Base-by-base conservation (phyloP, 352 stramenopile species). In the Phytophthora ramorum region DNA sequence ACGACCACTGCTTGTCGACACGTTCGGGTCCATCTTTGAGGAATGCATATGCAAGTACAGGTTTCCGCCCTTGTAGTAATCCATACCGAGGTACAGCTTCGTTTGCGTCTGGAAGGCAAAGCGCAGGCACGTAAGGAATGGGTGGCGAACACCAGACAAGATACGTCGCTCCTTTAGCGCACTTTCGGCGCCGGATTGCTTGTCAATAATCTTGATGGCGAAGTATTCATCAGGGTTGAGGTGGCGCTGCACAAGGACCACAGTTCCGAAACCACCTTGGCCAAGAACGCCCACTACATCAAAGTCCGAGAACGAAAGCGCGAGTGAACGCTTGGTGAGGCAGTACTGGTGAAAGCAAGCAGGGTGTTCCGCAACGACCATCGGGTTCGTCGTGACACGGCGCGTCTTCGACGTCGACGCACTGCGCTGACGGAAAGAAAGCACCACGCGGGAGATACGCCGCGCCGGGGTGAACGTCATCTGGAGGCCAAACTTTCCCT, bases 11-110 rank as follows among this genome's bases (percentile, higher is more conserved):
- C 83, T 92, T 43, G 76, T 92, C 52, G 82, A 90, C 37, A 93
- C 61, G 48, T 88, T 93, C 38, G 83, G 84, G 46, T 92, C 82
- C 69, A 90, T 89, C 73, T 92, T 91, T 22, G 80, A 86, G 30
- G 85, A 91, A 74, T 96, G 87, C 88, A 96, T 95, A 72, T 96
- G 89, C 64, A 93, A 74, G 62, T 95, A 95, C 48, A 95, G 47
- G 59, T 92, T 93, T 52, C 87, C 87, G 34, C 87, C 87, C 56
- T 93, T 92, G 80, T 93, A 95, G 63, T 92, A 95, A 61, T 95
- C 87, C 58, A 93, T 78, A 6, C 84, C 87, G 3, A 95, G 66
- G 58, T 92, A 95, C 16, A 95, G 45, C 58, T 93, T 92, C 16
- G 83, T 91, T 45, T 93, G 81, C 49, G 81, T 93, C 78, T 95